Conservation (phyloP, 371 early-diverging fungal genomes). For the Rhizomucor miehei region DNA sequence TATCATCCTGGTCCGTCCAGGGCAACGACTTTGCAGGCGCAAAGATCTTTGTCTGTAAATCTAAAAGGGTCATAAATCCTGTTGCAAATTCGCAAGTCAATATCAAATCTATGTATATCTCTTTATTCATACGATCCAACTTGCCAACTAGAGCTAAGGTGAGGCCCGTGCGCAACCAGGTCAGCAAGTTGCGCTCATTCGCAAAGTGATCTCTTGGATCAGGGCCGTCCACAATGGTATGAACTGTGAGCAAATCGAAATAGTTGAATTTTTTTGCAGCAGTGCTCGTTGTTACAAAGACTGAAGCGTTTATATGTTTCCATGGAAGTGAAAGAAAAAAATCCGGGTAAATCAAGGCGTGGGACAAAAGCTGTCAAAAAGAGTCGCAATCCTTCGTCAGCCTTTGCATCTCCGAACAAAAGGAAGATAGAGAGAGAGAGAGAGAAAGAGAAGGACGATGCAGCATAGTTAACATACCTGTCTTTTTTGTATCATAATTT, state of each 20-base stretch:
- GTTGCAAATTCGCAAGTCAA: too few relatives aligned
- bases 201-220: conserved; percentile 47
- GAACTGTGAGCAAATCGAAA: conserved; percentile 29
- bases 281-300: conserved; percentile 31
- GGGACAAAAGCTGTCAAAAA: background rate
- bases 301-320: conserved; percentile 27
- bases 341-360: too few relatives aligned
- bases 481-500: too few relatives aligned
- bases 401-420: too few relatives aligned
- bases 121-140: background rate
- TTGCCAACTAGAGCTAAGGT: conserved; percentile 38
- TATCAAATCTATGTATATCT: background rate
- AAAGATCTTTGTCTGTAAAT: conserved; percentile 32
- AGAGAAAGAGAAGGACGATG: too few relatives aligned
- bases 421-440: too few relatives aligned
- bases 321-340: conserved; percentile 10
- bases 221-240: conserved; percentile 36
- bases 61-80: conserved; percentile 43
- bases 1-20: conserved; percentile 26
- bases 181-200: conserved; percentile 38
- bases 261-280: conserved; percentile 32
- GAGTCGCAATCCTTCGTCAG: background rate
- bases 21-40: conserved; percentile 38
- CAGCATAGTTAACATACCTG: too few relatives aligned
- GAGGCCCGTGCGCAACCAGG: conserved; percentile 43